Evolutionary conservation across 139 green algal species (phyloP).

Genomic region (Asterochloris erici): DNA sequence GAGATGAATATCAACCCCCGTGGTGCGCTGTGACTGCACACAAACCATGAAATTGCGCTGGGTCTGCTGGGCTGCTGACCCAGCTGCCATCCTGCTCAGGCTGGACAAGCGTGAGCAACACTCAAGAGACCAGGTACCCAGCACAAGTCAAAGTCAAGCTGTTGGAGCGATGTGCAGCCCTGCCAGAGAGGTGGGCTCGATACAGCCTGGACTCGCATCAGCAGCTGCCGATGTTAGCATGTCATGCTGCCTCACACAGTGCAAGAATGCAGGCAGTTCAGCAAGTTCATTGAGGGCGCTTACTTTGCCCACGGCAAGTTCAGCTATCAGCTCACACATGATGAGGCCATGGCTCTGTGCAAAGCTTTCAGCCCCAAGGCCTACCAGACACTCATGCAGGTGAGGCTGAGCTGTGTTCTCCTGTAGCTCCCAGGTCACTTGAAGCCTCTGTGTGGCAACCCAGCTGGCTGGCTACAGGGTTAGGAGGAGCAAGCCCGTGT

Average conservation of each 20-base stretch:
- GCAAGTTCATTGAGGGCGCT: neutral
- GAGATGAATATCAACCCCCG: conserved; percentile 5
- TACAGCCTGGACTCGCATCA: neutral
- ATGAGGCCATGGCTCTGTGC: conserved; percentile 2
- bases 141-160: conserved; percentile 5
- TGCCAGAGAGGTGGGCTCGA: conserved; percentile 2
- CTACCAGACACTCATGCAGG: neutral
- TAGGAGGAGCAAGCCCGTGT: neutral
- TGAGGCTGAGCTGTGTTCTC: neutral
- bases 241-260: neutral
- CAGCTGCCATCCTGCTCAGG: neutral
- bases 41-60: neutral
- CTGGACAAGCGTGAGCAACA: conserved; percentile 6
- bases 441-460: neutral
- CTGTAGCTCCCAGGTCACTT: neutral
- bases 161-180: neutral
- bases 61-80: neutral
- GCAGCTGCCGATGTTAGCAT: neutral
- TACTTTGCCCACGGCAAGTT: conserved; percentile 14
- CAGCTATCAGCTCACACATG: conserved; percentile 10
- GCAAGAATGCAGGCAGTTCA: conserved; percentile 5
- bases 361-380: conserved; percentile 1
- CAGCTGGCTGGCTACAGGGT: neutral
- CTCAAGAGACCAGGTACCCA: neutral
- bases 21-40: neutral